Base-by-base conservation (phyloP, 352 stramenopile species). In the Blastocystis sp. region DNA sequence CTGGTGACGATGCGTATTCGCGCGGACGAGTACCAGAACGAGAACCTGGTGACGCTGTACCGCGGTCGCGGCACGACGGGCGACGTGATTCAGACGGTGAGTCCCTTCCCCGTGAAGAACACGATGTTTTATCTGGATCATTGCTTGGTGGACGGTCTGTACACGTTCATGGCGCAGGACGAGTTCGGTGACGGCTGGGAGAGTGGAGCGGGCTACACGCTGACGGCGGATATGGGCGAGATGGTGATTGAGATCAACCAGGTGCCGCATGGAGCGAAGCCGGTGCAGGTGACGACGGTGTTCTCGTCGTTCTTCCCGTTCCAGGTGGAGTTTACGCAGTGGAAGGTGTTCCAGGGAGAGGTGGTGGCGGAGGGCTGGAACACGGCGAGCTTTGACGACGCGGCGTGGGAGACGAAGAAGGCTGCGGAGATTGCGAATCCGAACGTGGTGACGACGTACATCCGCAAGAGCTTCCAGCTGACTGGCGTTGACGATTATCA, bases 291-390 rank as follows among this genome's bases (percentile, higher is more conserved):
- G 32, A 51, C 32, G 4, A 73, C 61, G 18, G 36, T 73, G 61
- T 73, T 73, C 34, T 73, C 61, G 3, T 36, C 61, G n/a, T 73
- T 36, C 44, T 51, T 73, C 32, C 61, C 61, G 11, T 73, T 73
- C 61, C 61, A 73, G 34, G 46, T 73, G 16, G 36, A 73, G 16
- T 73, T 48, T 49, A 32, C 29, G 9, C 9, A 73, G 18, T 73
- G 61, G 61, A 73, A 51, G 61, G 38, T 73, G 2, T 27, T 16
- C 29, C 24, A 73, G 29, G n/a, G 38, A 36, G 57, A 34, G 11
- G 57, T 67, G n/a, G n/a, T n/a, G 57, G 18, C 57, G 6, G 38
- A 36, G 29, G 36, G n/a, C 24, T 73, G 61, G 61, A 73, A 53
- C n/a, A 73, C 29, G 16, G 32, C 46, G 1, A 18, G 14, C 29